Evolutionary conservation across 371 early-diverging fungal species (phyloP).

Genomic region (Catenaria anguillulae): DNA sequence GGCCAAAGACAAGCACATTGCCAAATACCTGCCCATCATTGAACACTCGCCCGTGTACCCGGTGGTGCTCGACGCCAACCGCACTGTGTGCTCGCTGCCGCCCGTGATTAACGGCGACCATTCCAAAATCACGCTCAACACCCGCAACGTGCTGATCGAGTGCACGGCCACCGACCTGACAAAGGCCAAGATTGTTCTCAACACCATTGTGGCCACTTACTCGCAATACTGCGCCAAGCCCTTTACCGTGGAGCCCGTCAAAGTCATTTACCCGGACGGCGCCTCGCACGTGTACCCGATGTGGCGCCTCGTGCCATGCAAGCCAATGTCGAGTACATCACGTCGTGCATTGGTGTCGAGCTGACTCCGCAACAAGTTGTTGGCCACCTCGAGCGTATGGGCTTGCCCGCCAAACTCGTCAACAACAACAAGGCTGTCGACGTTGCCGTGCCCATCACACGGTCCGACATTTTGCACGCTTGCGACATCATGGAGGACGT

Average conservation of each 20-base stretch:
- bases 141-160: slow-evolving; percentile 98
- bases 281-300: slow-evolving; percentile 53
- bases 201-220: slow-evolving; percentile 88
- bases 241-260: slow-evolving; percentile 76
- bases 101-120: slow-evolving; percentile 99
- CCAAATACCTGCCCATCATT: slow-evolving; percentile 85
- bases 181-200: slow-evolving; percentile 84
- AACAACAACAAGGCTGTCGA: slow-evolving; percentile 38
- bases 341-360: slow-evolving; percentile 54
- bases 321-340: slow-evolving; percentile 72
- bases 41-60: slow-evolving; percentile 84
- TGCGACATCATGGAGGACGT: slow-evolving; percentile 99
- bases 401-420: slow-evolving; percentile 41
- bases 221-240: slow-evolving; percentile 62
- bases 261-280: slow-evolving; percentile 75
- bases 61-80: slow-evolving; percentile 73
- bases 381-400: slow-evolving; percentile 67
- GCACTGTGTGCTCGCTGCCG: slow-evolving; percentile 88
- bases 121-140: slow-evolving; percentile 89
- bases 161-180: slow-evolving; percentile 95
- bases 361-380: slow-evolving; percentile 62
- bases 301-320: slow-evolving; percentile 48
- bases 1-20: slow-evolving; percentile 65
- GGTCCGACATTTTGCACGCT: slow-evolving; percentile 94
- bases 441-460: slow-evolving; percentile 81